phyloP scores from a whole-genome alignment of 1,284 basidiomycete species.

The Ceratobasidium sp. region DNA sequence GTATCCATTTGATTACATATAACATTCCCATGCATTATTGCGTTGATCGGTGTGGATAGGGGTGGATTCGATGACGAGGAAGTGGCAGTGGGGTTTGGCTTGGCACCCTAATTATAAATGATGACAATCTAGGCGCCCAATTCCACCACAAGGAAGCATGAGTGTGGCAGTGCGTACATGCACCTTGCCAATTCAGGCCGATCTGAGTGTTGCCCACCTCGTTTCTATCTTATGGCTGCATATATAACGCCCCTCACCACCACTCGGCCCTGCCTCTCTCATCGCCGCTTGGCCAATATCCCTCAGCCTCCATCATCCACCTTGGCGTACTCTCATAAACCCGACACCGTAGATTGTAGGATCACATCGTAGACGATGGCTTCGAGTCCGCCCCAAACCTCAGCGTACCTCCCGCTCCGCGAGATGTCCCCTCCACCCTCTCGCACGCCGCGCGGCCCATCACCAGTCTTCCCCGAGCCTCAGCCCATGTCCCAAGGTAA shows the following conservation, averaged over 20 bases:
- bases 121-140: constrained; percentile 2
- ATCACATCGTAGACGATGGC: constrained; percentile 1
- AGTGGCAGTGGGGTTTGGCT: not conserved
- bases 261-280: not conserved
- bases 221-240: not conserved
- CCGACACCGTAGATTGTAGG: not conserved
- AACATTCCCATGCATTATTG: not conserved
- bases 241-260: not conserved
- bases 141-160: not conserved
- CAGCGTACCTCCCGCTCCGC: constrained; percentile 16
- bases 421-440: not conserved
- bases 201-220: not conserved
- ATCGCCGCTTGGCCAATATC: not conserved
- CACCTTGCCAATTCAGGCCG: not conserved
- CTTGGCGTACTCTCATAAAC: not conserved
- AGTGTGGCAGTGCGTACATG: constrained; percentile 13
- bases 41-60: constrained; percentile 1
- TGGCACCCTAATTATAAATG: not conserved
- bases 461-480: constrained; percentile 26
- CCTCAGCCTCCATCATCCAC: not conserved
- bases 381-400: constrained; percentile 13
- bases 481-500: constrained; percentile 38
- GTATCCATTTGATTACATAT: not conserved
- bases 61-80: no score
- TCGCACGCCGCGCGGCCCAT: constrained; percentile 4